Percentiles rank a stretch among this genome's conserved stretches.
Evolutionary conservation across 805 yeast species (phyloP).

Genomic region (Candida silvatica): DNA sequence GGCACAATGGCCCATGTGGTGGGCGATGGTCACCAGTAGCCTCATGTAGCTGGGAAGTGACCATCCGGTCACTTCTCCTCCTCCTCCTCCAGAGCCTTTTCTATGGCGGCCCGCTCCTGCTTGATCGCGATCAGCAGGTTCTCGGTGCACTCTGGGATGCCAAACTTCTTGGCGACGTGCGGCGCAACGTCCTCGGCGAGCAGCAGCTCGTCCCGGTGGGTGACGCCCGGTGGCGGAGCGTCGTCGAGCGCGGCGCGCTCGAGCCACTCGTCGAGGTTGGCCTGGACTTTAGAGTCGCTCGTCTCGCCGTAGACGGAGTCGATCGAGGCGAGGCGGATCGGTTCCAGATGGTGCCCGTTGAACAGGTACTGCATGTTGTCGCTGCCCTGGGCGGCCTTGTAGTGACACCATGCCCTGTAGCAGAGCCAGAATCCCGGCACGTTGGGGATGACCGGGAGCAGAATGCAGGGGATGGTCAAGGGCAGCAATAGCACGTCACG

Average conservation of each 20-base stretch:
- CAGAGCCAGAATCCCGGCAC: slow-evolving; percentile 84
- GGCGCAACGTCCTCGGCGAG: slow-evolving; percentile 39
- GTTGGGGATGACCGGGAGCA: slow-evolving; percentile 83
- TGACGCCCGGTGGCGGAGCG: slow-evolving; percentile 8
- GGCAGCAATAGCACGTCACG: slow-evolving; percentile 59
- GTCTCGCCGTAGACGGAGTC: slow-evolving; percentile 21
- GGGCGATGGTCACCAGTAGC: too few species aligned
- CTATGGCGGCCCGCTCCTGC: slow-evolving; percentile 34
- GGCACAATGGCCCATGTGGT: too few species aligned
- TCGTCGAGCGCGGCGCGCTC: slow-evolving; percentile 17
- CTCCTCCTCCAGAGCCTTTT: not conserved
- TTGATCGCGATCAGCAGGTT: slow-evolving; percentile 41
- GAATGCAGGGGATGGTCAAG: slow-evolving; percentile 67
- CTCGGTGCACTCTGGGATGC: slow-evolving; percentile 33
- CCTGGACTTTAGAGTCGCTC: slow-evolving; percentile 10
- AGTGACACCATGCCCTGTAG: slow-evolving; percentile 77
- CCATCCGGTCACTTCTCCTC: too few species aligned
- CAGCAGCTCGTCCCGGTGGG: slow-evolving; percentile 35
- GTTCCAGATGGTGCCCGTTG: slow-evolving; percentile 26
- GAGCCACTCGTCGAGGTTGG: slow-evolving; percentile 13
- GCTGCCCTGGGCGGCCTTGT: slow-evolving; percentile 71
- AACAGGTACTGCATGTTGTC: slow-evolving; percentile 48
- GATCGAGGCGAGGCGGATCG: slow-evolving; percentile 24
- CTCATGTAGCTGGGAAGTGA: too few species aligned
- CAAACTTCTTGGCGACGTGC: slow-evolving; percentile 33